Base-by-base conservation (phyloP, 2,329 filamentous ascomycete species). In the Fusarium zealandicum region DNA sequence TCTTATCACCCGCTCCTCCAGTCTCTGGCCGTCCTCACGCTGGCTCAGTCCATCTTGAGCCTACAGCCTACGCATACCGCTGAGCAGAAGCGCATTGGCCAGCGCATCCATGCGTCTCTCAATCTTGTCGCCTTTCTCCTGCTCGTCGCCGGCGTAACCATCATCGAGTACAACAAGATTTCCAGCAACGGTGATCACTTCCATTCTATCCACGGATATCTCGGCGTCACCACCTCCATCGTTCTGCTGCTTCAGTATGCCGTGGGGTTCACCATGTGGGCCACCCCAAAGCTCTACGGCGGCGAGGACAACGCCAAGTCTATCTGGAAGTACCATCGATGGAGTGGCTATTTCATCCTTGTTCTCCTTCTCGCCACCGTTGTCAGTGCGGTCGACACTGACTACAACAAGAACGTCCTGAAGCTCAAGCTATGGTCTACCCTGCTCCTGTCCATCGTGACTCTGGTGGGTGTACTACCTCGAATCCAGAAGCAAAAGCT, bases 301-400 rank as follows among this genome's bases (percentile, higher is more conserved):
- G 86, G 90, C 50, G 86, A 88, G 59, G 87, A 90, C 20, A 86
- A 86, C 3, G 93, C 92, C 16, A 96, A 93, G 81, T 80, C 80
- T 18, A 73, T 96, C 35, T 98, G 93, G 81, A 97, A 96, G 75
- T 96, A 93, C 68, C 95, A 98, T 73, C 85, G 93, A 25, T 76
- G 83, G 47, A 82, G 80, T 17, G 95, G 93, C 2, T 98, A 99
- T 70, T 62, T 85, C 7, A 77, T 93, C 53, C 75, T 93, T 47
- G 69, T 88, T 43, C 67, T 96, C 65, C 80, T 93, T 57, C 75
- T 96, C 57, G 85, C 84, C 9, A 95, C 93, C 0, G 82, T 96
- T 32, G 78, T 82, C 41, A 87, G 88, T 18, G 90, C 93, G 2
- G 91, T 87, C 3, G 81, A 87, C 75, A 97, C 93, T 2, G 80